Conservation (phyloP, 139 green algal species). For the Ettlia oleoabundans region DNA sequence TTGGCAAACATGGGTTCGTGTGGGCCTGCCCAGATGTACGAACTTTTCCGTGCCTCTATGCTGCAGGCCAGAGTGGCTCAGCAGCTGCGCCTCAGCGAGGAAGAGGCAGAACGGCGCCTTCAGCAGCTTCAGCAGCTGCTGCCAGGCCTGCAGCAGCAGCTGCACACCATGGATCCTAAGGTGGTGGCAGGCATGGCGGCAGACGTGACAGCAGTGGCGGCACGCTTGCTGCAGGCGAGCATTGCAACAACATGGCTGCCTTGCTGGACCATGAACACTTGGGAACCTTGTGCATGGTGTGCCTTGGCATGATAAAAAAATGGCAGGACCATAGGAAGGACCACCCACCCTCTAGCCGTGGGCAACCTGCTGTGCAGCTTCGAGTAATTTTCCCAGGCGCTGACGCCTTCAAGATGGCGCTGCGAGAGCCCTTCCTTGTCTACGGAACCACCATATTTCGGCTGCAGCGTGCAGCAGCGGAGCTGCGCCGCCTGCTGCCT, state of each 20-base stretch:
- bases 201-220: neutral
- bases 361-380: neutral
- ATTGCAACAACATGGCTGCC: too few species aligned
- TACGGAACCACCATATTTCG: neutral
- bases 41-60: neutral
- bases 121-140: conserved; percentile 11
- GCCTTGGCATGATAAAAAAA: too few species aligned
- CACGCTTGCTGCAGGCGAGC: conserved; percentile 22
- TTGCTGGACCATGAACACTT: too few species aligned
- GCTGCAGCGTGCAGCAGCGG: conserved; percentile 13
- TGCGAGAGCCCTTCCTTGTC: conserved; percentile 18
- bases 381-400: conserved; percentile 8
- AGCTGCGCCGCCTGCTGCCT: conserved; percentile 28
- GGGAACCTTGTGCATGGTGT: too few species aligned
- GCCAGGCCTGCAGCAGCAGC: conserved; percentile 5
- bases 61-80: neutral
- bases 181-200: neutral
- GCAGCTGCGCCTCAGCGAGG: conserved; percentile 21
- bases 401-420: conserved; percentile 25
- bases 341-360: too few species aligned
- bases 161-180: neutral
- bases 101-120: neutral
- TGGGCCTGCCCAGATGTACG: neutral
- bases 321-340: too few species aligned
- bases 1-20: too few species aligned